Base-by-base conservation (phyloP, 192 early-diverging fungal species). In the Chytriomyces hyalinus region DNA sequence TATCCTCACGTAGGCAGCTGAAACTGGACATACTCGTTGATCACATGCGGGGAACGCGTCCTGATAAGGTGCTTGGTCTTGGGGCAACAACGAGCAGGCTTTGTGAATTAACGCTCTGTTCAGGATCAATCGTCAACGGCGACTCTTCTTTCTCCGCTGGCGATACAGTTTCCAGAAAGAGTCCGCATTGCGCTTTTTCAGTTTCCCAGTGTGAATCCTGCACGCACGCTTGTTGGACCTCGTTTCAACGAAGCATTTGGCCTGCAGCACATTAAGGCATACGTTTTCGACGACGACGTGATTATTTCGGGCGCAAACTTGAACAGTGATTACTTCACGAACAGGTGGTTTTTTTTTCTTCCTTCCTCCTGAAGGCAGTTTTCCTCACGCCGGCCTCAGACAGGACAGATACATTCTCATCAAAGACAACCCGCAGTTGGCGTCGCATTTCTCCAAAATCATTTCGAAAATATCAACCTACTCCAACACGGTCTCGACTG, bases 371-470 rank as follows among this genome's bases (percentile, higher is more conserved):
- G 63, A 59, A 59, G 1, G 17, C 10, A 36, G 26, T 65, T 65
- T 22, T 26, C 26, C 26, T 24, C 68, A 49, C 9, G 6, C 49
- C 68, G 53, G 11, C 11, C n/a, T 10, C 51, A 61, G 71, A 7
- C 98, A 99, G 81, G 98, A 99, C 84, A 91, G 98, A 24, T 98
- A 97, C 66, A 87, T 98, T 63, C 75, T 84, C 70, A 92, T 98
- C 73, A 64, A 84, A 0, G 80, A 90, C 44, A 74, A 81, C 3
- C 66, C 67, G 45, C 78, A 80, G 1, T 59, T 99, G 20, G 86
- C 89, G 0, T 76, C 86, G 20, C 96, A 96, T 77, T 97, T 92
- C 82, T 77, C 59, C 11, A 85, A 90, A 24, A 84, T 99, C 36
- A 81, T 95, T 4, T 49, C 85, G 6, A 78, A 86, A 0, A 86